These are phyloP conservation scores for Pelargonium exstipulatum DNA, from an alignment of 441 rosid species.

Conservation along the genomic window DNA sequence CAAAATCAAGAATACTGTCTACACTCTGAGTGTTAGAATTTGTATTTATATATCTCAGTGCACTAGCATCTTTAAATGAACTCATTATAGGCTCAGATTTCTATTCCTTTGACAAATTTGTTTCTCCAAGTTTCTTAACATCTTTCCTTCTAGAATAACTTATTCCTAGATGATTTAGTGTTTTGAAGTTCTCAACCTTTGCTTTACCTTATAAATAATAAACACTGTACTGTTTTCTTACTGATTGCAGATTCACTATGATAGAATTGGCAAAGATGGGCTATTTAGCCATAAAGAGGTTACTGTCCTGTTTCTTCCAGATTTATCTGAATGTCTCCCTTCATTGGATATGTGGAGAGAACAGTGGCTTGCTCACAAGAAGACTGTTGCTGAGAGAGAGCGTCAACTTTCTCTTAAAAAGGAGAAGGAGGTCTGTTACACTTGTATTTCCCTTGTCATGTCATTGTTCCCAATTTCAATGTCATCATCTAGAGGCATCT, in stretches of 20 bases:
- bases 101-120: background rate
- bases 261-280: constrained; percentile 82
- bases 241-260: constrained; percentile 80
- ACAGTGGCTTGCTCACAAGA: constrained; percentile 81
- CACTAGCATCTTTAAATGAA: too few species aligned
- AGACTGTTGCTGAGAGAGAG: constrained; percentile 63
- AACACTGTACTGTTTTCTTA: background rate
- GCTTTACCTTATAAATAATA: background rate
- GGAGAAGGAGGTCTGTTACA: constrained; percentile 52
- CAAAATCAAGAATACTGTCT: background rate
- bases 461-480: background rate
- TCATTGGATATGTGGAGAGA: constrained; percentile 67
- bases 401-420: constrained; percentile 45
- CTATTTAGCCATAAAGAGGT: constrained; percentile 83
- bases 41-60: background rate
- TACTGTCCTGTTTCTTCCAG: constrained; percentile 88
- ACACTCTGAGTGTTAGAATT: background rate
- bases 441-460: background rate
- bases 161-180: background rate
- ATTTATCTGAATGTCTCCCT: constrained; percentile 86
- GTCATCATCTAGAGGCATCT: background rate
- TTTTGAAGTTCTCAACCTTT: too few species aligned
- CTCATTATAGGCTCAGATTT: background rate
- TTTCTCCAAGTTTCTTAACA: background rate
- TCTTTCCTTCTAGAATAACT: background rate